Percentiles rank a stretch among this genome's conserved stretches.
These are phyloP conservation scores for Colletotrichum salicis DNA, from an alignment of 2,329 filamentous ascomycete species.

Conservation along the genomic window DNA sequence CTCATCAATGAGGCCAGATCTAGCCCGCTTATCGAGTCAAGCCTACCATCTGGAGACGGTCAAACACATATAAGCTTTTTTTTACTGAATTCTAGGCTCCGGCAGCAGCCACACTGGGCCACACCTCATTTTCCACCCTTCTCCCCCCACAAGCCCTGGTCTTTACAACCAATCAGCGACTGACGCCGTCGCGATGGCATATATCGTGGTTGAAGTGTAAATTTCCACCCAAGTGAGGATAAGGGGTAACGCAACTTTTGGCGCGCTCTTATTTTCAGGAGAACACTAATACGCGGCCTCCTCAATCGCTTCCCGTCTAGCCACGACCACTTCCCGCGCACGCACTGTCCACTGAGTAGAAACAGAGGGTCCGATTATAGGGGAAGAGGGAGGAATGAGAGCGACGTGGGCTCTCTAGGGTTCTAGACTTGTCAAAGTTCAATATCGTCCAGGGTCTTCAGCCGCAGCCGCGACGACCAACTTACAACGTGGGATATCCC, in stretches of 20 bases:
- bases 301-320: background rate
- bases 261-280: slow-evolving; percentile 2
- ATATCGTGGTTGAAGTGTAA: slow-evolving; percentile 11
- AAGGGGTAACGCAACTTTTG: slow-evolving; percentile 5
- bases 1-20: background rate
- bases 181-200: background rate
- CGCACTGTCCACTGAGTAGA: background rate
- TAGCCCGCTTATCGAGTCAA: background rate
- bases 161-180: slow-evolving; percentile 1
- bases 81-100: background rate
- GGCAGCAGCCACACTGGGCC: background rate
- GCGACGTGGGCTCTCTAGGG: too few relatives aligned
- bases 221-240: slow-evolving; percentile 20
- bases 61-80: slow-evolving; percentile 24
- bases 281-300: background rate
- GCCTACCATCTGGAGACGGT: background rate
- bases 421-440: background rate
- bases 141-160: too few relatives aligned
- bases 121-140: background rate
- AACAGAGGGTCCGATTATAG: background rate
- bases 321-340: background rate
- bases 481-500: slow-evolving; percentile 4
- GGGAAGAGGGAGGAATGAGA: background rate
- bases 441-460: background rate
- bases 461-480: background rate